phyloP scores from a whole-genome alignment of 2,329 filamentous ascomycete species.

The Ambrosiella beaveri region DNA sequence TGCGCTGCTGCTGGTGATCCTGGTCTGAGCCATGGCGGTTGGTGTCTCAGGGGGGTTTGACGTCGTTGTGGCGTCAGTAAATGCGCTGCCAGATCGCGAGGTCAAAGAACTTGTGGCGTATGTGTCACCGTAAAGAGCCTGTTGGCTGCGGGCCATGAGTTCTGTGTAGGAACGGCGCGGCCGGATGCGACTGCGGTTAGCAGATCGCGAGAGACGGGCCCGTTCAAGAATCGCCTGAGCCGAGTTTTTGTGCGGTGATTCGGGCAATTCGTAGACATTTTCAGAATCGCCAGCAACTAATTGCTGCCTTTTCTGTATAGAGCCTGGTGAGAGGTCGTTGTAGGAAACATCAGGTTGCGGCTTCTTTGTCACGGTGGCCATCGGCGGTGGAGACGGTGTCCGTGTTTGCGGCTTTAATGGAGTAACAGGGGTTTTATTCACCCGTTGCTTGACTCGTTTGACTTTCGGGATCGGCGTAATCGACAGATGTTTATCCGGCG shows the following conservation, averaged over 20 bases:
- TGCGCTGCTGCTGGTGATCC: background rate
- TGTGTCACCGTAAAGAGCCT: background rate
- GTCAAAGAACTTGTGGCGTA: constrained; percentile 1
- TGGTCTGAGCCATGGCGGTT: constrained; percentile 12
- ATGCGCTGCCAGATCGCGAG: background rate
- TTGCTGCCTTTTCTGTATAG: background rate
- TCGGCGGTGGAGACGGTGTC: constrained; percentile 3
- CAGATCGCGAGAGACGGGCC: background rate
- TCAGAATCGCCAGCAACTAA: background rate
- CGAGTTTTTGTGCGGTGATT: constrained; percentile 9
- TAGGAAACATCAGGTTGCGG: background rate
- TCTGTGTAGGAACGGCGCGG: background rate
- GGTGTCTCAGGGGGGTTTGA: constrained; percentile 11
- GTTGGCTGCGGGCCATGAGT: background rate
- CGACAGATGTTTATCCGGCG: background rate
- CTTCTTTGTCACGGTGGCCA: background rate
- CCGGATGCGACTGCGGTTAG: background rate
- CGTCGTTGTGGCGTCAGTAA: constrained; percentile 5
- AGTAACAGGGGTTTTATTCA: background rate
- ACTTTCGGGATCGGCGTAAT: background rate
- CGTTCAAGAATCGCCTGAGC: constrained; percentile 1
- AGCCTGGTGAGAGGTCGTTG: background rate
- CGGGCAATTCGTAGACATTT: constrained; percentile 9
- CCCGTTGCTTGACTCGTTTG: background rate
- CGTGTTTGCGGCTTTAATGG: background rate